phyloP scores from a whole-genome alignment of 345 rosid genomes.

The Chamaenerion angustifolium region DNA sequence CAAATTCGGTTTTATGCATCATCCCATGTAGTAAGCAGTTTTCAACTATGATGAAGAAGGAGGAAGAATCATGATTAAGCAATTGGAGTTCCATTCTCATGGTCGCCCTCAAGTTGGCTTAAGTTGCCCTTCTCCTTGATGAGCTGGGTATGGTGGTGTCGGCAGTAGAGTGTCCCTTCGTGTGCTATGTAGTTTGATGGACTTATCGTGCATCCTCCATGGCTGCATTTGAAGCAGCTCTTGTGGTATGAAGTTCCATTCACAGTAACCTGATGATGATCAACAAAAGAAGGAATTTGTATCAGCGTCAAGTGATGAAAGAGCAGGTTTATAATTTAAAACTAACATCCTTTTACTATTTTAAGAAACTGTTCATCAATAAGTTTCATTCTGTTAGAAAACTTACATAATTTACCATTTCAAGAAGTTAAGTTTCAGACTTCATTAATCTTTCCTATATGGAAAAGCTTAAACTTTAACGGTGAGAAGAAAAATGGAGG shows the following conservation, averaged over 20 bases:
- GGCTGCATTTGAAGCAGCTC: constrained; percentile 98
- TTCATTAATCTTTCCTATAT: not conserved
- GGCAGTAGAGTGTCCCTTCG: constrained; percentile 90
- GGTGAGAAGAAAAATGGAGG: not conserved
- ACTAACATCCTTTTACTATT: too few species aligned
- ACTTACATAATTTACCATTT: too few species aligned
- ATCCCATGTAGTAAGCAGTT: too few species aligned
- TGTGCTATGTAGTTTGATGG: constrained; percentile 93
- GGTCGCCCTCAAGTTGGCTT: constrained; percentile 90
- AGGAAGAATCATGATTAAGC: constrained; percentile 2
- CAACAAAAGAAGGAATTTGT: not conserved
- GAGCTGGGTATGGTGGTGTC: constrained; percentile 91
- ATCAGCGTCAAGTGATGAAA: too few species aligned
- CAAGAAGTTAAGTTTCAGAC: not conserved
- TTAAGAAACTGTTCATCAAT: too few species aligned
- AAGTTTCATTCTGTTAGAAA: too few species aligned
- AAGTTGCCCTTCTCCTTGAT: constrained; percentile 88
- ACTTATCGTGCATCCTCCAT: constrained; percentile 91
- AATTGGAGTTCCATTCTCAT: constrained; percentile 16
- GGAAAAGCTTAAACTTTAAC: not conserved
- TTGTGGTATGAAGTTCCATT: constrained; percentile 89
- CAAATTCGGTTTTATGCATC: too few species aligned
- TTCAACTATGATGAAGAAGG: too few species aligned
- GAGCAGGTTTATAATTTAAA: too few species aligned
- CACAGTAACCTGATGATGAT: constrained; percentile 57